Evolutionary conservation across 305 asterid species (phyloP).

Genomic region (Fraxinus ornus): DNA sequence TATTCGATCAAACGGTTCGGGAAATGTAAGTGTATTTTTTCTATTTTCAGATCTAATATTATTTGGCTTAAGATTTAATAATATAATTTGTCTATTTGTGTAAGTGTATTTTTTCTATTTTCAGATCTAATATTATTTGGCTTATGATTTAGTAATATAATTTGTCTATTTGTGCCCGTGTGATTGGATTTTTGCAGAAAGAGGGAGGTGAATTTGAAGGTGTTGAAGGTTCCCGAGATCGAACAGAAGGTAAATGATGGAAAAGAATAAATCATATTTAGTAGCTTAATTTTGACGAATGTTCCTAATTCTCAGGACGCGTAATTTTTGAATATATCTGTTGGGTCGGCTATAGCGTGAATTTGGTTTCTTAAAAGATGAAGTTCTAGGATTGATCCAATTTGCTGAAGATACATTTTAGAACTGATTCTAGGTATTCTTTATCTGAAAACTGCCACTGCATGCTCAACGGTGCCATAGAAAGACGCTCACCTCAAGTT

Average conservation of each 20-base stretch:
- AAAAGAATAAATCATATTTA: not conserved
- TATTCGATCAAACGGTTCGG: conserved; percentile 85
- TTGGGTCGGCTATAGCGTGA: not conserved
- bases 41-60: conserved; percentile 7
- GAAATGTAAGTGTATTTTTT: conserved; percentile 60
- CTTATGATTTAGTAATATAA: not conserved
- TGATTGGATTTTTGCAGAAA: conserved; percentile 49
- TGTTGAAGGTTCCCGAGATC: conserved; percentile 92
- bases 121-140: conserved; percentile 1
- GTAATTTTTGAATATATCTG: not conserved
- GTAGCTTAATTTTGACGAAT: conserved; percentile 19
- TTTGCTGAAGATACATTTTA: not conserved
- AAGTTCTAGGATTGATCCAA: not conserved
- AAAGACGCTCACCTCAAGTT: not conserved
- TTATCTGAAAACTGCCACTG: not conserved
- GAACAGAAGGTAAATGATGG: conserved; percentile 80
- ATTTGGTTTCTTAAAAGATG: not conserved
- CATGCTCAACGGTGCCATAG: not conserved
- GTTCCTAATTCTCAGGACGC: not conserved
- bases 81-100: not conserved
- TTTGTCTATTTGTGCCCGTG: not conserved
- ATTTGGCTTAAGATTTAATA: not conserved
- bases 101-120: conserved; percentile 20
- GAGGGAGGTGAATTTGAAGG: conserved; percentile 99
- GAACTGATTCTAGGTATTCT: not conserved